Evolutionary conservation across 2,329 filamentous ascomycete species (phyloP), one percentile per base, ranked within the genome.

Genomic region (Colletotrichum abscissum): DNA sequence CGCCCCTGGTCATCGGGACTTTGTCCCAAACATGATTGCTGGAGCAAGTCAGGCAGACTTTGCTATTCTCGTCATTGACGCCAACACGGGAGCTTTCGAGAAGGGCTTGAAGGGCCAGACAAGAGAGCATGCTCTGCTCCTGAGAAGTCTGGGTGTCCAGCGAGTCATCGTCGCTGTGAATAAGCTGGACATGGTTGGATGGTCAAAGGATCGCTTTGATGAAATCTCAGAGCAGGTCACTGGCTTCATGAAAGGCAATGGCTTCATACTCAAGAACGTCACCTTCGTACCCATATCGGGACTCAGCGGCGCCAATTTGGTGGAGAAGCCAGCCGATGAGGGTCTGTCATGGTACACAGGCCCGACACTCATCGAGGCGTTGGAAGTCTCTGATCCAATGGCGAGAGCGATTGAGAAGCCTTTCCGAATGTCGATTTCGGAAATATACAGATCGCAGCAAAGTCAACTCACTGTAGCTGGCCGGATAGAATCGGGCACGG

Each of bases 1-100:
- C 81, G 96, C 97, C 0, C 97, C 97, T 0, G 97, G 97, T 0
- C 97, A 99, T 82, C 90, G 92, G 74, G 97, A 99, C 81, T 99
- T 98, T 80, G 95, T 99, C 24, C 97, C 97, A 0, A 99, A 98
- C 82, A 99, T 99, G 97, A 98, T 99, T 81, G 96, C 96, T 2
- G 97, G 97, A 16, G 95, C 96, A 4, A 97, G 94, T 72, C 96
- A 98, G 83, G 97, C 97, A 11, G 97, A 99, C 81, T 97, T 98
- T 82, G 97, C 95, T 0, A 93, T 99, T 0, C 86, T 99, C 3
- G 97, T 99, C 24, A 94, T 99, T 73, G 97, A 99, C 81, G 93
- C 96, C 5, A 93, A 93, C 71, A 94, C 91, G 0, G 97, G 96
- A 42, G 95, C 95, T 42, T 98, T 98, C 76, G 97, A 99, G 81